A percentile compares a stretch with the other conserved stretches of the same genome.
Evolutionary conservation across 129 eudicot species (phyloP).

Genomic region (Saussurea involucrata): DNA sequence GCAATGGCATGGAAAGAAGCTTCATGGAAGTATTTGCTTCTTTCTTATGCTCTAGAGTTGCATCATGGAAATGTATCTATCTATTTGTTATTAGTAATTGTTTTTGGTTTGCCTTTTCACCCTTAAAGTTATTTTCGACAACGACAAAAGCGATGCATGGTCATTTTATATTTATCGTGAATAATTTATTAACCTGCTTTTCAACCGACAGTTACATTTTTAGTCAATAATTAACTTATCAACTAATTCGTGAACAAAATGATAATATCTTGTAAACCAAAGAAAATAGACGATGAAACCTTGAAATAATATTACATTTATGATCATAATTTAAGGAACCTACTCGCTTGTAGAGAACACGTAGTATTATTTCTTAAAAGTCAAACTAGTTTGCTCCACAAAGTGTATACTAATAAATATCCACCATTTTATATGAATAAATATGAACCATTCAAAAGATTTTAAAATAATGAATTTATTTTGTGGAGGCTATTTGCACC

Average conservation of each 20-base stretch:
- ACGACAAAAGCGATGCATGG: not conserved
- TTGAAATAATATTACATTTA: too few species aligned
- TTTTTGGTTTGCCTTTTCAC: not conserved
- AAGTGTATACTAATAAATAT: not conserved
- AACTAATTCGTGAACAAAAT: not conserved
- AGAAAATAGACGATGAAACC: too few species aligned
- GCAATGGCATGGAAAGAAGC: not conserved
- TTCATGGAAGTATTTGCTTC: not conserved
- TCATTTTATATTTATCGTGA: too few species aligned
- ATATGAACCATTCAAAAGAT: too few species aligned
- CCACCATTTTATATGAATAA: too few species aligned
- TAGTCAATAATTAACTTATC: not conserved
- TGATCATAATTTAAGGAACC: too few species aligned
- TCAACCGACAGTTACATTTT: too few species aligned
- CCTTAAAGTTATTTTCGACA: not conserved
- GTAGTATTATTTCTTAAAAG: not conserved
- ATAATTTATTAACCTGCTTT: too few species aligned
- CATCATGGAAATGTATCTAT: not conserved
- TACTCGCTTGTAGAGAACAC: too few species aligned
- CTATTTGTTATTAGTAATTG: too few species aligned
- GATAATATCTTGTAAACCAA: not conserved
- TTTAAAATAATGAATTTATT: too few species aligned
- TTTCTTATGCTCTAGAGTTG: not conserved
- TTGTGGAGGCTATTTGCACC: too few species aligned
- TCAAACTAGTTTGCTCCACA: not conserved